A percentile compares a stretch with the other conserved stretches of the same genome.
These are phyloP conservation scores for Crucibulum laeve DNA, from an alignment of 768 basidiomycete species.

Conservation along the genomic window DNA sequence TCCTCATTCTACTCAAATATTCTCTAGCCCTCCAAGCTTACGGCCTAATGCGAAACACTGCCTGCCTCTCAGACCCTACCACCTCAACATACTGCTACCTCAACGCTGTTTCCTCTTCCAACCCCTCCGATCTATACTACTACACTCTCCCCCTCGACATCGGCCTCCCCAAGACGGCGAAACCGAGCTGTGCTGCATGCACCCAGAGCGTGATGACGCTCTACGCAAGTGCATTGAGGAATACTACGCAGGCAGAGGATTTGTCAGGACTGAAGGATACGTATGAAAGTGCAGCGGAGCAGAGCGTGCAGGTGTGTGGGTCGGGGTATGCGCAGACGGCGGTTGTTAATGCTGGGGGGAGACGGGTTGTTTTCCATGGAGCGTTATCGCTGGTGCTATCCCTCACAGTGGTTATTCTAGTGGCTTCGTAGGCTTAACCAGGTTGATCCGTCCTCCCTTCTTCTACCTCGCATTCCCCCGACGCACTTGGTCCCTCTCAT, in stretches of 20 bases:
- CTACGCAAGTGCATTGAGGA: slow-evolving; percentile 42
- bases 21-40: slow-evolving; percentile 58
- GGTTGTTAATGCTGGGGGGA: slow-evolving; percentile 9
- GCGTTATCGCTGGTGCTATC: too few species aligned
- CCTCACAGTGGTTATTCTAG: too few species aligned
- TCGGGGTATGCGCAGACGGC: slow-evolving; percentile 33
- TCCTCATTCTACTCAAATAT: neutral
- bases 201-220: slow-evolving; percentile 52
- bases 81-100: slow-evolving; percentile 73
- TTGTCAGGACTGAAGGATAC: slow-evolving; percentile 37
- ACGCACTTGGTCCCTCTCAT: too few species aligned
- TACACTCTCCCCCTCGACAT: slow-evolving; percentile 65
- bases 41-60: slow-evolving; percentile 52
- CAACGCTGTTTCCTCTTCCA: slow-evolving; percentile 50
- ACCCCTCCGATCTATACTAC: slow-evolving; percentile 68
- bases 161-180: slow-evolving; percentile 42
- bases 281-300: slow-evolving; percentile 43
- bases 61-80: slow-evolving; percentile 53
- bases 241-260: slow-evolving; percentile 16
- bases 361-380: too few species aligned
- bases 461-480: too few species aligned
- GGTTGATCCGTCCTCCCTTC: too few species aligned
- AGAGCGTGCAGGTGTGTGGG: slow-evolving; percentile 49
- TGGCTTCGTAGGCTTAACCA: too few species aligned
- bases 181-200: slow-evolving; percentile 61